A percentile compares a stretch with the other conserved stretches of the same genome.
These are phyloP conservation scores for Friedmanniomyces simplex DNA, from an alignment of 495 filamentous ascomycete genomes.

Conservation along the genomic window DNA sequence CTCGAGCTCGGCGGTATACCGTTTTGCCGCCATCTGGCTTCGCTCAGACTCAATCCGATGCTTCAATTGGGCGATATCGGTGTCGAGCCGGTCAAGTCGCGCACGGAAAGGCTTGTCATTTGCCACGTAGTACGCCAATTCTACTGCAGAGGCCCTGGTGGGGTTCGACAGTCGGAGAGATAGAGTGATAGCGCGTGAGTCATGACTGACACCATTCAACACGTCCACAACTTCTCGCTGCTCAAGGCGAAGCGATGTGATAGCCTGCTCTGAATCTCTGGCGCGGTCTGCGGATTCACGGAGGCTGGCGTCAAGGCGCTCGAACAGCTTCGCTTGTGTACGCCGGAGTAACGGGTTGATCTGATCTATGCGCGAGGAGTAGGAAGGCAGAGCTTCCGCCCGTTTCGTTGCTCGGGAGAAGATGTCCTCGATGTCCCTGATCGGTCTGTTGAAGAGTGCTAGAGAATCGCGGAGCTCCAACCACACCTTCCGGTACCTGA, in stretches of 20 bases:
- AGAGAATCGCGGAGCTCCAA: not conserved
- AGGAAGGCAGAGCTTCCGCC: not conserved
- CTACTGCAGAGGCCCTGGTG: not conserved
- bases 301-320: not conserved
- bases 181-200: not conserved
- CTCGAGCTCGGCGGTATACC: not conserved
- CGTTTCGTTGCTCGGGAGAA: not conserved
- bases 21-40: not conserved
- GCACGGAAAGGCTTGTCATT: not conserved
- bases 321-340: not conserved
- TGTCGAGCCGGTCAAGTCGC: not conserved
- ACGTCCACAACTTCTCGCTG: not conserved
- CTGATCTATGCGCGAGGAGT: not conserved
- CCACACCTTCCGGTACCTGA: slow-evolving; percentile 2
- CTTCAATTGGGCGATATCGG: not conserved
- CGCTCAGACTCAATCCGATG: not conserved
- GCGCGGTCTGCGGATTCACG: not conserved
- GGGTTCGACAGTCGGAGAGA: not conserved
- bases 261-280: not conserved
- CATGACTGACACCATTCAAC: not conserved
- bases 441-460: not conserved
- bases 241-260: not conserved
- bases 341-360: not conserved
- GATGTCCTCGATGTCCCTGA: not conserved
- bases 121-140: not conserved